Conservation (phyloP, 2,329 filamentous ascomycete species). For the Pseudocercospora fuligena region DNA sequence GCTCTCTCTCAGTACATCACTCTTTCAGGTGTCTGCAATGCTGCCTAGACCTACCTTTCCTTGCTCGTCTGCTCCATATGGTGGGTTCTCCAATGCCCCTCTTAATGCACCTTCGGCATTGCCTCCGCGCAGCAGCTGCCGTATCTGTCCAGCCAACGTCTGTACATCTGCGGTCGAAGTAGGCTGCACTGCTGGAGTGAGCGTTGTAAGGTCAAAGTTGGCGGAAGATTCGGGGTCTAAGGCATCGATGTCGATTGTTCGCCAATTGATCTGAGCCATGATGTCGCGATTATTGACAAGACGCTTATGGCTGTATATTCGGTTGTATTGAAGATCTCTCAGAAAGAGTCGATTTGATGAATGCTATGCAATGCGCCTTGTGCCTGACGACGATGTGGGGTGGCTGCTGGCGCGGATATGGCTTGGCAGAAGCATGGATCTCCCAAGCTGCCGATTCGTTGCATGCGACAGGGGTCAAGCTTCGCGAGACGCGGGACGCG, state of each 20-base stretch:
- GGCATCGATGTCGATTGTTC: constrained; percentile 93
- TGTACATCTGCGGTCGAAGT: constrained; percentile 79
- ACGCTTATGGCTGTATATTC: not conserved
- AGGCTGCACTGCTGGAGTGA: constrained; percentile 77
- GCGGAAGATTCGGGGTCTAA: constrained; percentile 85
- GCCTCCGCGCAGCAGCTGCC: constrained; percentile 83
- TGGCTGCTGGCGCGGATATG: not conserved
- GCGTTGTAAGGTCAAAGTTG: constrained; percentile 88
- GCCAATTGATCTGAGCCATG: constrained; percentile 62
- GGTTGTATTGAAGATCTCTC: constrained; percentile 5
- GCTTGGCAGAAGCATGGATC: constrained; percentile 1
- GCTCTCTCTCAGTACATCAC: constrained; percentile 10
- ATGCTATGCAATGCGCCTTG: constrained; percentile 9
- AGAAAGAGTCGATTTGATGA: not conserved
- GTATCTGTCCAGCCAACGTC: constrained; percentile 76
- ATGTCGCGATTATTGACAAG: constrained; percentile 3
- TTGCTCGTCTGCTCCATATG: constrained; percentile 64
- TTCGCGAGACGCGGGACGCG: not conserved
- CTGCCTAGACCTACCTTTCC: constrained; percentile 53
- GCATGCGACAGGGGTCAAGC: not conserved
- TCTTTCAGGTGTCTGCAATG: not conserved
- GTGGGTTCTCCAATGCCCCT: constrained; percentile 81
- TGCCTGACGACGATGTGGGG: constrained; percentile 14
- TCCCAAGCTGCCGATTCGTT: not conserved
- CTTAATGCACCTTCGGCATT: constrained; percentile 86